A percentile compares a stretch with the other conserved stretches of the same genome.
Conservation (phyloP, 345 rosid genomes). For the Populus simonii region DNA sequence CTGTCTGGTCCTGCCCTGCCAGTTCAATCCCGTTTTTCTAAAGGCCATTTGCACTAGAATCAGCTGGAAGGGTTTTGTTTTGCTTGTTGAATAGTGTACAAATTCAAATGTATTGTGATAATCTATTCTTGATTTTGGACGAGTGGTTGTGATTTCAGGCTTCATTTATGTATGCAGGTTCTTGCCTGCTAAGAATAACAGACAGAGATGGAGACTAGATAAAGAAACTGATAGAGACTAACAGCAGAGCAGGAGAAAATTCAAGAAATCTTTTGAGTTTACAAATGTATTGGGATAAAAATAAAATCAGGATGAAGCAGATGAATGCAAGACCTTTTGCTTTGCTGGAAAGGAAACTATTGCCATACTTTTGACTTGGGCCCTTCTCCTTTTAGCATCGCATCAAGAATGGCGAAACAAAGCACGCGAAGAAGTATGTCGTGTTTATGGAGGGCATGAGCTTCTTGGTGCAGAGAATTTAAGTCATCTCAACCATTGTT, state of each 20-base stretch:
- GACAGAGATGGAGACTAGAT: conserved; percentile 67
- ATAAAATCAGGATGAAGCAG: conserved; percentile 43
- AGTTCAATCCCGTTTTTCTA: too few relatives aligned
- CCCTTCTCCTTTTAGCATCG: conserved; percentile 53
- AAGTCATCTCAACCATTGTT: conserved; percentile 41
- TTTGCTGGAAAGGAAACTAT: conserved; percentile 86
- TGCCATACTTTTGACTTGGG: conserved; percentile 65
- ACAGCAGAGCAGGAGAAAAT: conserved; percentile 29
- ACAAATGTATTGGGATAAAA: conserved; percentile 46
- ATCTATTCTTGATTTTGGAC: too few relatives aligned
- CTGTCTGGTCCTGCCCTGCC: too few relatives aligned
- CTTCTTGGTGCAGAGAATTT: conserved; percentile 40
- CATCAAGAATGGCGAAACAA: conserved; percentile 80
- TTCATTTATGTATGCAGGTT: conserved; percentile 35
- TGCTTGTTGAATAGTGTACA: too few relatives aligned
- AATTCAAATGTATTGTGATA: too few relatives aligned
- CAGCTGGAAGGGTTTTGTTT: too few relatives aligned
- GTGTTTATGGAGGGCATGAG: conserved; percentile 33
- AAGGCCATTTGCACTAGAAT: too few relatives aligned
- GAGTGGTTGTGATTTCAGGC: too few relatives aligned
- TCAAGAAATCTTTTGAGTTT: conserved; percentile 54
- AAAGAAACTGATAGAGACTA: conserved; percentile 42
- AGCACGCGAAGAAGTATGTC: conserved; percentile 62
- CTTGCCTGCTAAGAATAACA: conserved; percentile 67
- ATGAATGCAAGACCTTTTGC: conserved; percentile 84